Conservation (phyloP, 805 yeast genomes). For the Ogataea methanolica region DNA sequence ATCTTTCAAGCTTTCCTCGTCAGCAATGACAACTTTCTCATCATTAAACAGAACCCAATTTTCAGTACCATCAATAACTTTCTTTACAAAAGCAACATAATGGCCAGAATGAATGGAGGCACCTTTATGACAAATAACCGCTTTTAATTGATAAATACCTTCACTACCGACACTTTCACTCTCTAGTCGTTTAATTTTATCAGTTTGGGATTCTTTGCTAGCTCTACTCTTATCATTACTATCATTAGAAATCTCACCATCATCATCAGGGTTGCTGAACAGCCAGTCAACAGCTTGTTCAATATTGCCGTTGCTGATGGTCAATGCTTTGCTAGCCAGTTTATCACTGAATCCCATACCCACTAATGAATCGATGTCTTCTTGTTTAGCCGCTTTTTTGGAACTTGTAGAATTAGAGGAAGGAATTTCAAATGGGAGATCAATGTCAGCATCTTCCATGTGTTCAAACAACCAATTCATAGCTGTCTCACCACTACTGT, state of each 20-base stretch:
- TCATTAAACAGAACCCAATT: slow-evolving; percentile 84
- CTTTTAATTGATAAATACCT: slow-evolving; percentile 43
- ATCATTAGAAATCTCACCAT: slow-evolving; percentile 45
- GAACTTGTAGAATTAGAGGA: slow-evolving; percentile 1
- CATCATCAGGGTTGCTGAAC: slow-evolving; percentile 74
- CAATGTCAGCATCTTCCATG: slow-evolving; percentile 79
- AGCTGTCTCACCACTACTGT: slow-evolving; percentile 60
- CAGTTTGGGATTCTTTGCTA: slow-evolving; percentile 4
- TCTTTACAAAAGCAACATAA: slow-evolving; percentile 72
- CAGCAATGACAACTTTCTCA: slow-evolving; percentile 72
- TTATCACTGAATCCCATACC: slow-evolving; percentile 76
- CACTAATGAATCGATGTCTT: slow-evolving; percentile 42
- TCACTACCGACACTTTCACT: background rate
- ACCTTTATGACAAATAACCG: slow-evolving; percentile 86
- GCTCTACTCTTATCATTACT: background rate
- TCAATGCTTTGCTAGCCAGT: slow-evolving; percentile 70
- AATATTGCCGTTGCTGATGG: slow-evolving; percentile 51
- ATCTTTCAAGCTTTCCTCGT: slow-evolving; percentile 38
- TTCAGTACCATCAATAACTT: slow-evolving; percentile 33
- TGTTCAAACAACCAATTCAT: slow-evolving; percentile 89
- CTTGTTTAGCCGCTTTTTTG: slow-evolving; percentile 28
- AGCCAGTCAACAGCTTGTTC: slow-evolving; percentile 91
- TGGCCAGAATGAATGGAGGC: slow-evolving; percentile 88
- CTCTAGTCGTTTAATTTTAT: slow-evolving; percentile 9
- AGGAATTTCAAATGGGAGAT: slow-evolving; percentile 48